A percentile compares a stretch with the other conserved stretches of the same genome.
Evolutionary conservation across 768 basidiomycete species (phyloP).

Genomic region (Fomitopsis serialis): DNA sequence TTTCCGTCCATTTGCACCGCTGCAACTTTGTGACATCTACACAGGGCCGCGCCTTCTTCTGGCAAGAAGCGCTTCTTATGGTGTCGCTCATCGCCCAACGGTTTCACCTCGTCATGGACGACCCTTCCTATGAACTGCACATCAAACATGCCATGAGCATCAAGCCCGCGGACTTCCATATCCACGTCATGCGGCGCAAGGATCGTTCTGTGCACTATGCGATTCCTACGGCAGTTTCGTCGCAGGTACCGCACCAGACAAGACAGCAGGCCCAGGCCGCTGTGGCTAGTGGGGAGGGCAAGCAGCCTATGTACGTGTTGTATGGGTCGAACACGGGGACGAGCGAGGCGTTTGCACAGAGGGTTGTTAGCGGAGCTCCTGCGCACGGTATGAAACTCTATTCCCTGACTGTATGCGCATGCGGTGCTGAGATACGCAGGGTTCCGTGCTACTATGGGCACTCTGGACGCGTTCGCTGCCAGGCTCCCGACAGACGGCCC

Average conservation of each 20-base stretch:
- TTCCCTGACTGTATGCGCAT: too few species aligned
- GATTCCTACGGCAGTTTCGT: constrained; percentile 2
- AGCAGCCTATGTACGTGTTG: constrained; percentile 31
- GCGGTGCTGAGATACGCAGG: constrained; percentile 18
- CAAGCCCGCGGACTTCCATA: constrained; percentile 38
- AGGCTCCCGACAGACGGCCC: constrained; percentile 39
- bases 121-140: constrained; percentile 39
- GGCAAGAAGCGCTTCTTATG: constrained; percentile 41
- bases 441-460: constrained; percentile 32
- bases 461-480: constrained; percentile 34
- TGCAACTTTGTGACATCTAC: background rate
- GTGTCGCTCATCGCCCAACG: constrained; percentile 37
- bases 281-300: constrained; percentile 9
- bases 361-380: constrained; percentile 35
- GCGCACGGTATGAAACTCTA: constrained; percentile 28
- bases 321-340: constrained; percentile 47
- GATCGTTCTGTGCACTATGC: too few species aligned
- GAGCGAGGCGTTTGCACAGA: constrained; percentile 42
- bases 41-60: constrained; percentile 39
- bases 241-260: constrained; percentile 11
- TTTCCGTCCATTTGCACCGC: background rate
- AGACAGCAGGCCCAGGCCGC: too few species aligned
- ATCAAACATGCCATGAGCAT: constrained; percentile 42
- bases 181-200: constrained; percentile 33
- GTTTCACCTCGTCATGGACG: constrained; percentile 39